phyloP scores from a whole-genome alignment of 495 filamentous ascomycete genomes.

The Glonium stellatum region DNA sequence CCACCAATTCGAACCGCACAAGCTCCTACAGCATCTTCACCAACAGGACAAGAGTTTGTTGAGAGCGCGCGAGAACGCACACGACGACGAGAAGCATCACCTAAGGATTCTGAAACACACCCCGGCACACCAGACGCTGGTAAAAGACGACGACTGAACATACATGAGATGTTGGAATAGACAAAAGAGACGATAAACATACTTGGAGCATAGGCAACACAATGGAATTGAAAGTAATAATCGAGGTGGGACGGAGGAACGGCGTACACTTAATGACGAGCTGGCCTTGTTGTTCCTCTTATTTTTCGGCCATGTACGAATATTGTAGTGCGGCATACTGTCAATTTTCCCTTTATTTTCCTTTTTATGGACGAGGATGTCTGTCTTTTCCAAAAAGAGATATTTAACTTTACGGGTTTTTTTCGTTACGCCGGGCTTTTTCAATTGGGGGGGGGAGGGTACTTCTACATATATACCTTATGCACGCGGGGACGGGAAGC shows the following conservation, averaged over 20 bases:
- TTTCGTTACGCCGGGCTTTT: not conserved
- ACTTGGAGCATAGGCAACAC: not conserved
- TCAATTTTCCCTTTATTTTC: conserved; percentile 1
- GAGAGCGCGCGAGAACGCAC: conserved; percentile 14
- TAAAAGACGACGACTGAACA: conserved; percentile 30
- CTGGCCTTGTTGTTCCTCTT: conserved; percentile 19
- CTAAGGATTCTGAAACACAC: not conserved
- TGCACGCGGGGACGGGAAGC: not conserved
- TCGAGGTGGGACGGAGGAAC: not conserved
- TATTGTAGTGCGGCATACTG: conserved; percentile 5
- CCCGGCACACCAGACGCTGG: conserved; percentile 25
- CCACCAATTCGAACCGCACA: conserved; percentile 24
- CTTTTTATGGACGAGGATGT: not conserved
- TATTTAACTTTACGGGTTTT: not conserved
- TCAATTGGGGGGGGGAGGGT: not conserved
- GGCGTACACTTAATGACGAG: conserved; percentile 9
- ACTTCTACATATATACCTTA: not conserved
- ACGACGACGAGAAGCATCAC: conserved; percentile 18
- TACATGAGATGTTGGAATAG: conserved; percentile 27
- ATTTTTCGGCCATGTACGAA: not conserved
- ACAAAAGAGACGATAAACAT: conserved; percentile 10
- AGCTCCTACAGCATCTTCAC: conserved; percentile 12
- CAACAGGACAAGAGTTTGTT: conserved; percentile 11
- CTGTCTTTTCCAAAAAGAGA: conserved; percentile 8
- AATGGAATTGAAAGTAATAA: not conserved